Conservation (phyloP, 1,284 basidiomycete species). For the Exobasidium cylindrosporum region DNA sequence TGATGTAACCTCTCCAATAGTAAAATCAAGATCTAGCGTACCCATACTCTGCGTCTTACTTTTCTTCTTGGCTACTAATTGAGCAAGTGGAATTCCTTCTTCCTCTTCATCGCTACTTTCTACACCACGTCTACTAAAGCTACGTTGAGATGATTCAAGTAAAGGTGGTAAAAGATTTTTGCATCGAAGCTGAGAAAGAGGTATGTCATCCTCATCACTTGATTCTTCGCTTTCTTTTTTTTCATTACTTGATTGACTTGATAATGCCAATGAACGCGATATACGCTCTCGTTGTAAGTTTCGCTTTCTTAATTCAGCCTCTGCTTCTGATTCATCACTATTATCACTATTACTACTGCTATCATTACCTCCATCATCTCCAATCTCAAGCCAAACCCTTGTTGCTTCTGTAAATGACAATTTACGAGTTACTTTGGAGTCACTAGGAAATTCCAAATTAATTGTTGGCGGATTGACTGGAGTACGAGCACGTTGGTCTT, state of each 20-base stretch:
- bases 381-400: background rate
- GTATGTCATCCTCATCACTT: constrained; percentile 34
- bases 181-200: constrained; percentile 38
- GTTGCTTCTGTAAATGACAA: background rate
- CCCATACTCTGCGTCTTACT: constrained; percentile 29
- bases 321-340: constrained; percentile 14
- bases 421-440: background rate
- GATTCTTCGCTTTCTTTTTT: background rate
- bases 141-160: background rate
- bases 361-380: background rate
- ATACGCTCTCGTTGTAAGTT: background rate
- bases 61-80: constrained; percentile 36
- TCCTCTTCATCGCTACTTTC: constrained; percentile 33
- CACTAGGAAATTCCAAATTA: background rate
- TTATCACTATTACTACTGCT: background rate
- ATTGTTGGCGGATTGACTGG: background rate
- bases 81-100: constrained; percentile 33
- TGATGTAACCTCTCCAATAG: background rate
- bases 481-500: background rate
- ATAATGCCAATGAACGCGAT: constrained; percentile 19
- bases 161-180: constrained; percentile 19
- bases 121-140: background rate
- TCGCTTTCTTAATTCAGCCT: constrained; percentile 7
- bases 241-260: constrained; percentile 11
- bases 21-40: constrained; percentile 36